Evolutionary conservation across 768 basidiomycete species (phyloP).

Genomic region (Hebeloma cylindrosporum): DNA sequence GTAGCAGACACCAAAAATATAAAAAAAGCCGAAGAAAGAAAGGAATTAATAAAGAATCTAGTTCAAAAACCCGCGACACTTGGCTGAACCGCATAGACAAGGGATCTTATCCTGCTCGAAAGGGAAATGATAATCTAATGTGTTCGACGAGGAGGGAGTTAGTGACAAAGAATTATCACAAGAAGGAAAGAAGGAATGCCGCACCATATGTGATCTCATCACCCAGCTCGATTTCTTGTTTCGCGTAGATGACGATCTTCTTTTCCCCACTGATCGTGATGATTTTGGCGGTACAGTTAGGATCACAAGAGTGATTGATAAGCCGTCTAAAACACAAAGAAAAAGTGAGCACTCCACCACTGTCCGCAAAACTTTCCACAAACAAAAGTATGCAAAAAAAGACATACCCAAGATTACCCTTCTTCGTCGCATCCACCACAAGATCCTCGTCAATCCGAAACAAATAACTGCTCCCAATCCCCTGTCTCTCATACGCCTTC

Average conservation of each 20-base stretch:
- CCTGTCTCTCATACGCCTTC: slow-evolving; percentile 94
- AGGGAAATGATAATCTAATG: slow-evolving; percentile 95
- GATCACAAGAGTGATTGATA: slow-evolving; percentile 98
- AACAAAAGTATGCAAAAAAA: slow-evolving; percentile 6
- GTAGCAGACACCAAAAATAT: slow-evolving; percentile 7
- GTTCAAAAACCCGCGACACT: slow-evolving; percentile 95
- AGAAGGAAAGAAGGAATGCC: slow-evolving; percentile 26
- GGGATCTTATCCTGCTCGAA: slow-evolving; percentile 98
- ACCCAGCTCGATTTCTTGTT: slow-evolving; percentile 92
- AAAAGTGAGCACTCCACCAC: slow-evolving; percentile 10
- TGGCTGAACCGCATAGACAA: slow-evolving; percentile 85
- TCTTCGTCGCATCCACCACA: slow-evolving; percentile 98
- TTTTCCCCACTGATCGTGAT: slow-evolving; percentile 90
- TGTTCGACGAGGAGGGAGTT: slow-evolving; percentile 1
- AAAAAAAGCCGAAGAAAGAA: slow-evolving; percentile 17
- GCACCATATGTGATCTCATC: slow-evolving; percentile 97
- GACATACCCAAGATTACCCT: slow-evolving; percentile 94
- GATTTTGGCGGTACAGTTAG: slow-evolving; percentile 89
- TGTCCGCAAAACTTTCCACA: slow-evolving; percentile 7
- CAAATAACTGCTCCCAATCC: slow-evolving; percentile 96
- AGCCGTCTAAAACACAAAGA: slow-evolving; percentile 61
- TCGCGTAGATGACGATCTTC: slow-evolving; percentile 99
- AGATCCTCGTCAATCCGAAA: slow-evolving; percentile 98
- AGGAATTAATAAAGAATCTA: slow-evolving; percentile 56
- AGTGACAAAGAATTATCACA: not conserved